Base-by-base conservation (phyloP, 2,329 filamentous ascomycete species). In the Clonostachys rhizophaga region DNA sequence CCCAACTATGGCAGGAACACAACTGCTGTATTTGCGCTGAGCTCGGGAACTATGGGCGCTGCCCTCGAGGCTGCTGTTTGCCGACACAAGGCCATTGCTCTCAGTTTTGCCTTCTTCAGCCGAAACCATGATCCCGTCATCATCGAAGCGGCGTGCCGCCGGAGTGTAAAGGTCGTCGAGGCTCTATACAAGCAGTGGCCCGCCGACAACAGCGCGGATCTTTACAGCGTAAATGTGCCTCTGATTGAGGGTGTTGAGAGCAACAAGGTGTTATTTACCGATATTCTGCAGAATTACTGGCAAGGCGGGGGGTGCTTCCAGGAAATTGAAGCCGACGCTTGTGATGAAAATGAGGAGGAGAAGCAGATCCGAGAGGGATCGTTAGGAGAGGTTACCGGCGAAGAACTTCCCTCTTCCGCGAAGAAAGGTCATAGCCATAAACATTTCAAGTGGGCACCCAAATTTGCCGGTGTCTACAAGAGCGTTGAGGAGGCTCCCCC, bases 381-480 rank as follows among this genome's bases (percentile, higher is more conserved):
- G 47, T 74, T 75, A 18, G 71, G 71, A 5, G 69, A 71, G 54
- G 57, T 36, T 66, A n/a, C 62, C 40, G 52, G 52, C 48, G 55
- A 60, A 42, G 62, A 52, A 47, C 6, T 47, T 49, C 54, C 54
- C 57, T 37, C 48, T 47, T 5, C 59, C 45, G 11, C 46, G 49
- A 39, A 58, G 68, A 33, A 20, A 34, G 70, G 76, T 33, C 84
- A 90, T 62, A 78, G 74, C 47, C 89, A 95, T 66, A 89, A 88
- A 64, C 88, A 95, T 67, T 97, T 96, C 75, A 95, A 92, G 68
- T 97, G 94, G 94, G 83, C 88, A 43, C 94, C 92, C 3, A 82
- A 81, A 52, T 94, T 97, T 66, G 76, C 81, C 34, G 91, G 95
- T 65, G 90, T 97, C 3, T 90, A 90, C 65, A 81, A 87, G 61